Base-by-base conservation (phyloP, 306 rosid genomes). In the Trifolium repens region DNA sequence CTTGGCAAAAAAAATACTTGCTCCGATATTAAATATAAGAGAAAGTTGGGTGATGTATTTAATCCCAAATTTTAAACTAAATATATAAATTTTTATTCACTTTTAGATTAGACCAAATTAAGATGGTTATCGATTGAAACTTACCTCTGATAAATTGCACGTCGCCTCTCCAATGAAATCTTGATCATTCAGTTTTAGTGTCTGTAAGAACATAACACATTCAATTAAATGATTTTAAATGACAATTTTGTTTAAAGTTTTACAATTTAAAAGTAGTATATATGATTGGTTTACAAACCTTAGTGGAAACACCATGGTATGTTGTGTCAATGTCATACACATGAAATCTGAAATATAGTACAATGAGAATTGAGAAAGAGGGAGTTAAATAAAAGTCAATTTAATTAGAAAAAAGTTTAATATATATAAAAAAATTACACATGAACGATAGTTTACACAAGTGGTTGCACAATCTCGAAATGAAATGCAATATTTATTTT, bases 111-210 rank as follows among this genome's bases (percentile, higher is more conserved):
- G 34, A 30, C 35, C 35, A 49, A 22, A 68, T 65, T 24, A 76
- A 63, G 66, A 71, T 44, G 43, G 8, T 34, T 55, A 22, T 67
- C 30, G 49, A 49, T 16, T 12, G 32, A 22, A 11, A n/a, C 83
- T 83, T 50, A 91, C 97, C 96, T 91, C 96, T 50, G 98, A 90
- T 66, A 94, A 85, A 50, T 49, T 80, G 80, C 98, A 91, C 69
- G 55, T 82, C 16, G 93, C 87, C 81, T 85, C 86, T 44, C 98
- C 98, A 47, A 94, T 88, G 81, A 94, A 94, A 1, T 94, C 96
- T 75, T 94, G 97, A 82, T 91, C 94, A 53, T 77, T 73, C 86
- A 88, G 74, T 43, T 82, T 86, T 81, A 94, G 76, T 32, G 79
- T 61, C 98, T 94, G 84, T 82, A 82, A 60, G 22, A 81, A 63